Conservation (phyloP, 2,329 filamentous ascomycete genomes). For the Karstenula rhodostoma region DNA sequence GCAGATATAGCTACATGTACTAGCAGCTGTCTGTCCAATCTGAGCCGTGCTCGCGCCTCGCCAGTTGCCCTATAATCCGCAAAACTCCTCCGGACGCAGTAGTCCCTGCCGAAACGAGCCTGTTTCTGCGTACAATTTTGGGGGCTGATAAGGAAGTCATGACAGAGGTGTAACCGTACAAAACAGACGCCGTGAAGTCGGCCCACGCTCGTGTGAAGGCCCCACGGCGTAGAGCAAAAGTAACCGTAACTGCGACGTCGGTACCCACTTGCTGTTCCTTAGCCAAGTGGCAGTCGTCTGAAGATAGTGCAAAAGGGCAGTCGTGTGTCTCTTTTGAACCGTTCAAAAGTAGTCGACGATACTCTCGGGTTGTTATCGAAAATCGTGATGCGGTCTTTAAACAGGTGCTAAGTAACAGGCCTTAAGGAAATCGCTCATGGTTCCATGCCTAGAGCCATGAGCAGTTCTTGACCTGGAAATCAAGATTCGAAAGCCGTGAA, state of each 20-base stretch:
- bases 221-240: neutral
- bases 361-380: neutral
- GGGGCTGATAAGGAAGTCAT: constrained; percentile 1
- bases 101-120: constrained; percentile 5
- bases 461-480: neutral
- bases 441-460: constrained; percentile 2
- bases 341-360: neutral
- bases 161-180: neutral
- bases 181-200: neutral
- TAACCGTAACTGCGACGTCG: neutral
- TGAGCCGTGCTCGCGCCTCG: neutral
- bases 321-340: neutral
- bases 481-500: neutral
- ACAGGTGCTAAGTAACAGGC: neutral
- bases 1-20: constrained; percentile 2
- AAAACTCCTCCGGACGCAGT: constrained; percentile 1
- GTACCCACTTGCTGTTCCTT: constrained; percentile 1
- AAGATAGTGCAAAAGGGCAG: neutral
- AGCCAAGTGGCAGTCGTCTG: constrained; percentile 1
- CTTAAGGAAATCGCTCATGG: neutral
- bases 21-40: constrained; percentile 7
- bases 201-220: neutral
- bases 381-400: neutral
- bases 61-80: neutral
- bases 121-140: constrained; percentile 10